phyloP scores from a whole-genome alignment of 208 protist species.

The Naegleria lovaniensis region DNA sequence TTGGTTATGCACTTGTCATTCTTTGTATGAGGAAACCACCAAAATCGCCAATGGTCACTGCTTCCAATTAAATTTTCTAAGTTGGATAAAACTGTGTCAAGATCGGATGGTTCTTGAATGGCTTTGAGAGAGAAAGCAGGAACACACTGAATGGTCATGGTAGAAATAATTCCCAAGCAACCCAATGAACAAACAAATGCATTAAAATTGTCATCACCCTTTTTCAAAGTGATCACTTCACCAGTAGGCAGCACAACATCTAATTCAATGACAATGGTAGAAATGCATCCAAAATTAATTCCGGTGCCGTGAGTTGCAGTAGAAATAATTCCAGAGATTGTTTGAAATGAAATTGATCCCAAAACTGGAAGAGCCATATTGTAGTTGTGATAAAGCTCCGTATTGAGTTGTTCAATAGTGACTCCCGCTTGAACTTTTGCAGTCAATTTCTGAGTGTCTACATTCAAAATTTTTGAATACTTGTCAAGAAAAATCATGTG shows the following conservation, averaged over 20 bases:
- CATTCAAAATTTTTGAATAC: background rate
- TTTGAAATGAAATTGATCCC: conserved; percentile 11
- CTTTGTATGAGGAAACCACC: background rate
- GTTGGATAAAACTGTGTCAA: background rate
- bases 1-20: background rate
- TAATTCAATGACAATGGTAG: background rate
- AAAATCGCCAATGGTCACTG: background rate
- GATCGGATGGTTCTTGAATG: background rate
- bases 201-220: background rate
- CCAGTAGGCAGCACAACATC: background rate
- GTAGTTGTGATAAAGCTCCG: background rate
- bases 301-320: conserved; percentile 20
- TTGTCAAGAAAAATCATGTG: conserved; percentile 22
- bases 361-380: background rate
- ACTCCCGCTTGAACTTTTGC: background rate
- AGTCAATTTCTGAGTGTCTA: background rate
- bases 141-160: background rate
- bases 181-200: background rate
- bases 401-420: background rate
- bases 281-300: background rate
- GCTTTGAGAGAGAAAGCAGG: background rate
- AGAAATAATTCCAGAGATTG: conserved; percentile 18
- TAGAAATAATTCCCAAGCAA: background rate
- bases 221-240: background rate
- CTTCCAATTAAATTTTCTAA: background rate